A percentile compares a stretch with the other conserved stretches of the same genome.
Conservation (phyloP, 495 filamentous ascomycete species). For the Aspergillus indologenus region DNA sequence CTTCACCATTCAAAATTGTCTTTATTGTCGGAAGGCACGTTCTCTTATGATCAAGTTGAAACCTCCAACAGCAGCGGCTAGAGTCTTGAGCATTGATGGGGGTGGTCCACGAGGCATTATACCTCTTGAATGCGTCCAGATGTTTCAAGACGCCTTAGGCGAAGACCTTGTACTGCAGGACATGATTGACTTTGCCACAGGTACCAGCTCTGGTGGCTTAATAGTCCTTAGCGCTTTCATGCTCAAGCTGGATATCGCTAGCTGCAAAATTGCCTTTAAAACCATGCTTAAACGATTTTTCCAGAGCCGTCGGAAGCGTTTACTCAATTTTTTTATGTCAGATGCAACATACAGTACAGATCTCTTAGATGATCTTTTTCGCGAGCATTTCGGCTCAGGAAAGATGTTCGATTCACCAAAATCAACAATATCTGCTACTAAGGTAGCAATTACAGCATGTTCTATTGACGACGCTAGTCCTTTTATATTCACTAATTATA, state of each 20-base stretch:
- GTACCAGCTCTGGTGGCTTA: constrained; percentile 27
- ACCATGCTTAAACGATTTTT: constrained; percentile 21
- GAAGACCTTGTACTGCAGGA: constrained; percentile 17
- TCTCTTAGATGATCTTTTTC: constrained; percentile 18
- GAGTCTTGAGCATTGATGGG: constrained; percentile 32
- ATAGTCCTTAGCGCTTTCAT: constrained; percentile 3
- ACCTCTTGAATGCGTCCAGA: constrained; percentile 25
- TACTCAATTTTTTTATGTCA: constrained; percentile 16
- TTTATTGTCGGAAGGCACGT: constrained; percentile 9
- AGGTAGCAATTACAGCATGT: constrained; percentile 16
- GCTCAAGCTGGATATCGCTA: constrained; percentile 11
- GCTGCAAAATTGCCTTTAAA: constrained; percentile 22
- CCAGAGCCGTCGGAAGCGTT: constrained; percentile 6
- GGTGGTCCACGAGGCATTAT: constrained; percentile 28
- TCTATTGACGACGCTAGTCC: constrained; percentile 11
- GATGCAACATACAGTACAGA: constrained; percentile 25
- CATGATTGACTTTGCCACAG: constrained; percentile 28
- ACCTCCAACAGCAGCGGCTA: constrained; percentile 24
- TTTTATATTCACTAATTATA: constrained; percentile 21
- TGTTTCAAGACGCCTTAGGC: constrained; percentile 24
- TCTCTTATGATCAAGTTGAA: constrained; percentile 18
- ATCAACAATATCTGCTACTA: constrained; percentile 9
- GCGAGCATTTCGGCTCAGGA: constrained; percentile 22
- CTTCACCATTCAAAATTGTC: constrained; percentile 6
- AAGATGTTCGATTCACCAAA: constrained; percentile 14